Evolutionary conservation across 768 basidiomycete species (phyloP), one percentile per base, ranked within the genome.

Genomic region (Neoboletus magnificus): DNA sequence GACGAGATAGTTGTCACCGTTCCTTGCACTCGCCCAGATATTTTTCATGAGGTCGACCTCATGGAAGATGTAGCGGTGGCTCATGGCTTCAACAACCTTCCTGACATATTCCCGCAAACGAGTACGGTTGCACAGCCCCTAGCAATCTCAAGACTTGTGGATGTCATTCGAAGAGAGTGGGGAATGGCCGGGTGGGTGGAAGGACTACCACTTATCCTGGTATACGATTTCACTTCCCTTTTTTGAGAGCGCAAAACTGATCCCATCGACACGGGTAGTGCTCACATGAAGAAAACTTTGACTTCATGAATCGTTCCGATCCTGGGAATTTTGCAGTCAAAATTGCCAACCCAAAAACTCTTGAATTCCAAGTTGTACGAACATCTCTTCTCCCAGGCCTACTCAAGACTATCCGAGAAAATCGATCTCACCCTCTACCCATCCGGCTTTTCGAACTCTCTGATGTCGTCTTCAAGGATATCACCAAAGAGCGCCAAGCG

Each of bases 31-130:
- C 84, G 97, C 36, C 94, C 97, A 1, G 97, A 99, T 68, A 98
- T 99, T 61, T 76, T 99, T 52, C 97, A 99, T 69, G 94, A 98
- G 71, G 97, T 95, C 66, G 97, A 99, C 69, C 82, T 98, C 68
- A 90, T 99, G 87, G 97, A 99, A 69, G 97, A 99, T 60, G 93
- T 89, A 2, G 97, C 97, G 11, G 91, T 99, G 61, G 97, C 94
- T 1, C 97, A 95, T 67, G 97, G 97, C 2, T 98, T 93, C 79
- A 98, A 99, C 77, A 97, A 96, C 64, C 80, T 99, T 27, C 91
- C 93, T 2, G 82, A 91, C 63, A 86, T 84, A 15, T 94, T 99
- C 83, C 97, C 97, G 1, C 75, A 84, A 8, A 97, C 95, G 18
- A 95, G 88, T 69, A 98, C 97, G 8, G 91, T 98, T 37, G 96